Evolutionary conservation across 768 basidiomycete genomes (phyloP).

Genomic region (Rhodotorula graminis): DNA sequence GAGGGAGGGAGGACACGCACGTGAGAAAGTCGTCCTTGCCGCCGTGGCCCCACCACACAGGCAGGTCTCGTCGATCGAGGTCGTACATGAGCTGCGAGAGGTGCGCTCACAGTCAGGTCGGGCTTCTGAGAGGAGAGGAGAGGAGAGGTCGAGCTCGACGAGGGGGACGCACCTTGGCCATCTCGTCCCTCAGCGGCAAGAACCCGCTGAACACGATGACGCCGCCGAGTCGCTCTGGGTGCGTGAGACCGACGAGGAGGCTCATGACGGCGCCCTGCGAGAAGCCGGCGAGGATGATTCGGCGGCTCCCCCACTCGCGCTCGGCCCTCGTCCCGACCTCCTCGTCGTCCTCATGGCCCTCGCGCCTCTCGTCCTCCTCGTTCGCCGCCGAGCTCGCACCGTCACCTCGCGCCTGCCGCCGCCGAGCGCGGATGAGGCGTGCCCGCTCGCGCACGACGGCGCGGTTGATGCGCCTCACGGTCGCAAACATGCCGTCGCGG

Average conservation of each 20-base stretch:
- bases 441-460: constrained; percentile 21
- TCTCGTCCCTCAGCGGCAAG: constrained; percentile 12
- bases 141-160: no score
- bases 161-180: constrained; percentile 10
- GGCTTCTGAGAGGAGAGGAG: no score
- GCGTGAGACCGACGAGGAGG: constrained; percentile 15
- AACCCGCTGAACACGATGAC: constrained; percentile 17
- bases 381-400: neutral
- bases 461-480: constrained; percentile 22
- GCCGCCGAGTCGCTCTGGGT: constrained; percentile 13
- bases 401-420: neutral
- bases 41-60: constrained; percentile 35
- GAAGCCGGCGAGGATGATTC: constrained; percentile 22
- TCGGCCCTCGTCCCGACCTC: constrained; percentile 19
- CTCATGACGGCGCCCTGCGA: constrained; percentile 22
- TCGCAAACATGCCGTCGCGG: constrained; percentile 4
- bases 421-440: constrained; percentile 10
- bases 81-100: constrained; percentile 14
- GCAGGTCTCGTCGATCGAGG: constrained; percentile 16
- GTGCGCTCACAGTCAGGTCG: neutral
- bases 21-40: constrained; percentile 10
- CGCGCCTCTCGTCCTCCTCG: neutral
- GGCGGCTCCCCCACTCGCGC: constrained; percentile 15
- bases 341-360: neutral
- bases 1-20: constrained; percentile 1